Evolutionary conservation across 371 early-diverging fungal species (phyloP).

Genomic region (Mucor circinelloides): DNA sequence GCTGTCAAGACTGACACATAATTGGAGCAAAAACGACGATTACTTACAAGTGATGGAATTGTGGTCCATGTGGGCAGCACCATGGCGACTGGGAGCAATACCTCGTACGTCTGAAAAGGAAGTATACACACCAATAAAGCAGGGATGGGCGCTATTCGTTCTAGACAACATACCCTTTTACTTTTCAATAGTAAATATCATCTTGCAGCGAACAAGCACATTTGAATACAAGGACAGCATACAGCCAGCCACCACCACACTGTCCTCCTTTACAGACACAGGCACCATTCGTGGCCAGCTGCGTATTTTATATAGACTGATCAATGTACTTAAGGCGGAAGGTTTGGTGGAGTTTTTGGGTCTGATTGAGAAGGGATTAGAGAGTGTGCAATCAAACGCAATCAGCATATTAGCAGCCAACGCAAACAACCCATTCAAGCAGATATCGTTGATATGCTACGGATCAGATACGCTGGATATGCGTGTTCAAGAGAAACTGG

Average conservation of each 20-base stretch:
- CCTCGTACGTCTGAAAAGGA: background rate
- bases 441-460: background rate
- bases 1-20: constrained; percentile 34
- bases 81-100: constrained; percentile 30
- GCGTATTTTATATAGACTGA: constrained; percentile 27
- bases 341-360: constrained; percentile 22
- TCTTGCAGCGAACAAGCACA: constrained; percentile 28
- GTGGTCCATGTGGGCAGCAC: constrained; percentile 40
- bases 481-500: constrained; percentile 3
- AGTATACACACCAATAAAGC: constrained; percentile 9
- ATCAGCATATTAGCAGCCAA: background rate
- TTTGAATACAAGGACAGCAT: constrained; percentile 17
- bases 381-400: background rate
- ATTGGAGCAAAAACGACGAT: constrained; percentile 36
- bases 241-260: background rate
- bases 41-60: constrained; percentile 31
- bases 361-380: constrained; percentile 15
- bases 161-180: constrained; percentile 39
- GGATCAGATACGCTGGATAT: constrained; percentile 6
- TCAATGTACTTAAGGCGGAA: constrained; percentile 25
- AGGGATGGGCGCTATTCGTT: constrained; percentile 29
- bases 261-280: background rate
- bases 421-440: background rate
- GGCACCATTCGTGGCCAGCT: constrained; percentile 24
- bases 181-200: constrained; percentile 26